Conservation (phyloP, 1,284 basidiomycete genomes). For the Neonothopanus nambi region DNA sequence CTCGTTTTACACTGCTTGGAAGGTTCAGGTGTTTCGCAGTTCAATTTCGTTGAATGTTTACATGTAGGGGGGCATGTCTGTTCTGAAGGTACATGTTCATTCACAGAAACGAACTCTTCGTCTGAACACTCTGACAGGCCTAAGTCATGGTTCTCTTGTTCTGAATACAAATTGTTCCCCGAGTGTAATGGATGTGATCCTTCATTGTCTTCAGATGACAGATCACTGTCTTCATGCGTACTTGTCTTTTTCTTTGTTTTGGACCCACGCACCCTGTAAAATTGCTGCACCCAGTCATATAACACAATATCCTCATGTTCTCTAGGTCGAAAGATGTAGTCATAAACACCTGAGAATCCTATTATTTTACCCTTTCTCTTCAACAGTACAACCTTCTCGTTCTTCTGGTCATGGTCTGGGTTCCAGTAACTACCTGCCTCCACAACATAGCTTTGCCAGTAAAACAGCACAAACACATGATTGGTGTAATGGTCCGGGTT, state of each 20-base stretch:
- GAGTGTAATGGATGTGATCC: no score
- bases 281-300: slow-evolving; percentile 17
- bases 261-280: neutral
- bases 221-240: neutral
- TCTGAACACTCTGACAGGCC: no score
- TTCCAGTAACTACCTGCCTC: slow-evolving; percentile 17
- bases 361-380: neutral
- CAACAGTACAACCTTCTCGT: slow-evolving; percentile 15
- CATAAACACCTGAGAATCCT: neutral
- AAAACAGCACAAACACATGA: slow-evolving; percentile 28
- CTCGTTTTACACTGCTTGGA: no score
- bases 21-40: no score
- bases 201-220: slow-evolving; percentile 3
- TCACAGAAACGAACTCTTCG: no score
- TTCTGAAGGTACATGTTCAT: no score
- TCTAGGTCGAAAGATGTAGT: slow-evolving; percentile 21
- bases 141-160: no score
- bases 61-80: no score
- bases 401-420: neutral
- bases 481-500: slow-evolving; percentile 32
- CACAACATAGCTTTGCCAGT: slow-evolving; percentile 28
- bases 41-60: no score
- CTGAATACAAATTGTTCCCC: no score
- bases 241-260: neutral
- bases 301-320: slow-evolving; percentile 4